Base-by-base conservation (phyloP, 345 rosid genomes). In the Salix arbutifolia region DNA sequence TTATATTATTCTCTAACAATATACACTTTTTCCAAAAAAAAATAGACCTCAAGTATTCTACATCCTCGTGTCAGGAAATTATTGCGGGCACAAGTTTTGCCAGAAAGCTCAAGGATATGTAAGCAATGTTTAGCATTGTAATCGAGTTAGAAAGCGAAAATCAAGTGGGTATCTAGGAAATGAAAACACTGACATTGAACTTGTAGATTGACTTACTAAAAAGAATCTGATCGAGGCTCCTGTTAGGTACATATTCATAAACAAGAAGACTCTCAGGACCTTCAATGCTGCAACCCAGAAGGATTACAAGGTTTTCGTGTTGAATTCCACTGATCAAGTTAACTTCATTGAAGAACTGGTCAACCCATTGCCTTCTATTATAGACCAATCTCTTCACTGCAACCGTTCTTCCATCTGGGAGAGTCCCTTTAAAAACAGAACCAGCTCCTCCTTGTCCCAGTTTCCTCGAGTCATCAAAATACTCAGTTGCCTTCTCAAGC, bases 181-280 rank as follows among this genome's bases (percentile, higher is more conserved):
- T 13, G 52, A 46, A 46, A 46, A 46, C 6, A 46, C 52, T 46
- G 52, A 46, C 18, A 46, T 14, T 16, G 18, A 42, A 46, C 5
- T 35, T 52, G 11, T 28, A 26, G 68, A 18, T 30, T 18, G 65
- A 62, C 88, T 82, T 78, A 91, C 98, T 67, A 50, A 93, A 93
- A 68, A 91, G 88, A 73, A 90, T 81, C 77, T 90, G 92, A 74
- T 91, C 93, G 0, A 93, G 93, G 80, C 97, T 90, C 74, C 86
- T 85, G 42, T 93, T 93, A 4, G 89, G 91, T 52, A 91, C 87
- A 78, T 89, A 91, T 78, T 93, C 98, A 35, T 93, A 91, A 62
- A 93, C 92, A 25, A 93, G 87, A 82, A 91, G 92, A 83, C 98
- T 90, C 56, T 91, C 92, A 0, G 94, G 97, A 50, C 98, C 98